These are phyloP conservation scores for Fusarium setosum DNA, from an alignment of 2,329 filamentous ascomycete species.

Conservation along the genomic window DNA sequence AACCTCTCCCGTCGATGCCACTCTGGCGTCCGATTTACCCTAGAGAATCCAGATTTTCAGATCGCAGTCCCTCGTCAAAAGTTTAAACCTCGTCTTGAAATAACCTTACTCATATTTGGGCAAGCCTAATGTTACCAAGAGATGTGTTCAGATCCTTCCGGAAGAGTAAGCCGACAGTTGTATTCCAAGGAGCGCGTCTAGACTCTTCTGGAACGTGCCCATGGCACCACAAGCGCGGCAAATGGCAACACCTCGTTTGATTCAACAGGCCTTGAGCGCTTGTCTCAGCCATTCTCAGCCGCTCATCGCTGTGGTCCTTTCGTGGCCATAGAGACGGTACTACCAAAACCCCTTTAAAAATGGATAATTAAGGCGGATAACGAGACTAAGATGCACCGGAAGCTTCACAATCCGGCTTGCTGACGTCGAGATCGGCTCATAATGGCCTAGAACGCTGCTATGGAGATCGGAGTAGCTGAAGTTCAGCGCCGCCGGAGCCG, in stretches of 20 bases:
- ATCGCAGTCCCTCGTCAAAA: background rate
- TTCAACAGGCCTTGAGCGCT: constrained; percentile 8
- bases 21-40: background rate
- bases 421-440: constrained; percentile 3
- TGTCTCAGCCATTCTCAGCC: background rate
- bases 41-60: background rate
- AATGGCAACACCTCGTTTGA: constrained; percentile 31
- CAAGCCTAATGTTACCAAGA: background rate
- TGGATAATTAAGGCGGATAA: background rate
- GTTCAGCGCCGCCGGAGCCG: background rate
- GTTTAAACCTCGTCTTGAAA: constrained; percentile 3
- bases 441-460: background rate
- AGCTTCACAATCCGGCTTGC: background rate
- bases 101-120: constrained; percentile 7
- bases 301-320: background rate
- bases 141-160: constrained; percentile 20
- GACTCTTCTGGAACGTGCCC: constrained; percentile 35
- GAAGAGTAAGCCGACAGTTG: constrained; percentile 2
- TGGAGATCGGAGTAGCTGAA: background rate
- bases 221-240: constrained; percentile 31
- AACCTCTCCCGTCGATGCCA: no score
- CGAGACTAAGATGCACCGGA: background rate
- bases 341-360: background rate
- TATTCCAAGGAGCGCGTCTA: constrained; percentile 21
- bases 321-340: background rate